A percentile compares a stretch with the other conserved stretches of the same genome.
phyloP scores from a whole-genome alignment of 2,329 filamentous ascomycete genomes.

The Colletotrichum horii region DNA sequence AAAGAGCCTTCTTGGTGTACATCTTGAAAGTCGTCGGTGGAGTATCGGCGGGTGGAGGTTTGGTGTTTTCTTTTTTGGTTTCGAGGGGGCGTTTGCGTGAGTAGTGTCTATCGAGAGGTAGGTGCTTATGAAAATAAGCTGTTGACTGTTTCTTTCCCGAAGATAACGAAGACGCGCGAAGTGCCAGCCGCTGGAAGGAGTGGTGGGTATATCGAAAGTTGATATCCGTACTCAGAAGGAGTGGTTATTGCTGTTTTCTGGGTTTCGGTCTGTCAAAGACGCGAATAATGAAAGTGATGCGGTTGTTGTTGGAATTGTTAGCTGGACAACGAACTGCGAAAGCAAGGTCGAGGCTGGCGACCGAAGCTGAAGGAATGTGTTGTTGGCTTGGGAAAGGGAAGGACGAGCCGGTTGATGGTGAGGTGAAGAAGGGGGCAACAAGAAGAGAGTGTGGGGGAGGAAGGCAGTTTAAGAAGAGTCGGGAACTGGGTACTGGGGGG shows the following conservation, averaged over 20 bases:
- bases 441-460: slow-evolving; percentile 11
- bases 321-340: slow-evolving; percentile 12
- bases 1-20: slow-evolving; percentile 46
- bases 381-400: slow-evolving; percentile 14
- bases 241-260: background rate
- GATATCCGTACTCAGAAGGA: slow-evolving; percentile 16
- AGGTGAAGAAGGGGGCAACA: slow-evolving; percentile 16
- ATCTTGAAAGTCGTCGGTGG: slow-evolving; percentile 36
- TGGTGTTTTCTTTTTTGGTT: background rate
- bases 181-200: slow-evolving; percentile 16
- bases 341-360: slow-evolving; percentile 26
- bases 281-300: slow-evolving; percentile 45
- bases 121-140: background rate
- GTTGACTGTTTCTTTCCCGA: slow-evolving; percentile 5
- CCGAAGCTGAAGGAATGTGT: slow-evolving; percentile 22
- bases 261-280: slow-evolving; percentile 58
- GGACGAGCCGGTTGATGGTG: slow-evolving; percentile 16
- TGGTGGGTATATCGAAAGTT: slow-evolving; percentile 4
- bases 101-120: background rate
- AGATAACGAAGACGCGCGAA: background rate
- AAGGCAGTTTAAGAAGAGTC: slow-evolving; percentile 21
- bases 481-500: slow-evolving; percentile 4
- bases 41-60: background rate
- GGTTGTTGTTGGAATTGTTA: slow-evolving; percentile 31
- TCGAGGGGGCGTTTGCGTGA: slow-evolving; percentile 1